A percentile compares a stretch with the other conserved stretches of the same genome.
Conservation (phyloP, 441 rosid species). For the California macrophylla region DNA sequence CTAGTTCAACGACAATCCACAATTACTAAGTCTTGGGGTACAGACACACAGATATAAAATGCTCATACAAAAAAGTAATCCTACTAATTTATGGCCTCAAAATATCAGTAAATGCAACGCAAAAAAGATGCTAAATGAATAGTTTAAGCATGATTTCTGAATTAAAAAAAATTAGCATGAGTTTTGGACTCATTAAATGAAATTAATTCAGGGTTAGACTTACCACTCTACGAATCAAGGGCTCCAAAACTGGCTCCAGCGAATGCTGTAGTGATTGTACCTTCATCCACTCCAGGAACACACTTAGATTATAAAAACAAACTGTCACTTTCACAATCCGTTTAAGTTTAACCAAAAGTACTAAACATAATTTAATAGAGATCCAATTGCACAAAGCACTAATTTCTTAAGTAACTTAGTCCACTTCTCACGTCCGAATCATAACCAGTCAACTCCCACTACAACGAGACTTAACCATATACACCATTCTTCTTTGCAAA, state of each 20-base stretch:
- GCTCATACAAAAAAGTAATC: no score
- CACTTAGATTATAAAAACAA: conserved; percentile 40
- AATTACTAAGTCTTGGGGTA: no score
- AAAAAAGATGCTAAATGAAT: no score
- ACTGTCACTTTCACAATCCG: conserved; percentile 3
- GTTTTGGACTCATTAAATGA: not conserved
- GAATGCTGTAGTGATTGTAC: conserved; percentile 53
- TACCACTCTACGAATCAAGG: conserved; percentile 94
- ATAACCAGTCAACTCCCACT: not conserved
- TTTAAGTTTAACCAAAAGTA: conserved; percentile 4
- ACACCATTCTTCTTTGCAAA: not conserved
- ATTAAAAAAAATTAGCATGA: no score
- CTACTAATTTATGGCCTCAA: no score
- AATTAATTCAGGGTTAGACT: conserved; percentile 12
- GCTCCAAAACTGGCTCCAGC: conserved; percentile 82
- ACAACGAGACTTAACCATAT: not conserved
- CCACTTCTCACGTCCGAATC: not conserved
- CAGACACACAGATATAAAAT: no score
- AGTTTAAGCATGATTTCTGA: no score
- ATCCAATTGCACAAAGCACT: not conserved
- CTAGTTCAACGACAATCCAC: not conserved
- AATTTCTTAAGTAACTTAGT: not conserved
- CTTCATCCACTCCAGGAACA: conserved; percentile 83
- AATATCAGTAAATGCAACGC: no score
- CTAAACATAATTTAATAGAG: not conserved